These are phyloP conservation scores for Cladosporium cucumerinum DNA, from an alignment of 2,329 filamentous ascomycete genomes.

Conservation along the genomic window DNA sequence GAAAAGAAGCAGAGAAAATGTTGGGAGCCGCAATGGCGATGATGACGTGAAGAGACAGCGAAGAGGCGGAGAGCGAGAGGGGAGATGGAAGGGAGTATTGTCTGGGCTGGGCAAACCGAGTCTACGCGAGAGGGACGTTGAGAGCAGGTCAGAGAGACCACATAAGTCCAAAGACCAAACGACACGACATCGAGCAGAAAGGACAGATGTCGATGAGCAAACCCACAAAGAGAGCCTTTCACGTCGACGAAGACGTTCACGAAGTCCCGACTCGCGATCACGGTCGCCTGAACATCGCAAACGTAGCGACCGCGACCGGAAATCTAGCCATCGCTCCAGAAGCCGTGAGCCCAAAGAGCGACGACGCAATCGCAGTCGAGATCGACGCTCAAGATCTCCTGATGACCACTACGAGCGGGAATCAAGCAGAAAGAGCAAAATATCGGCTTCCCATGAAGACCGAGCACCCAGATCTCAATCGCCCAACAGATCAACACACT, in stretches of 20 bases:
- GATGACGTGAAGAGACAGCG: not conserved
- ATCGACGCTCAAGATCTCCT: not conserved
- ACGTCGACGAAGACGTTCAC: slow-evolving; percentile 5
- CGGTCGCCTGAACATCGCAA: slow-evolving; percentile 6
- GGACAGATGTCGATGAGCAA: not conserved
- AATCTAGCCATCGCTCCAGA: not conserved
- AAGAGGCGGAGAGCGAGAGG: slow-evolving; percentile 19
- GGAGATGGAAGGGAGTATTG: slow-evolving; percentile 22
- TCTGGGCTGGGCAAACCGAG: slow-evolving; percentile 18
- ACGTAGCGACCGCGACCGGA: not conserved
- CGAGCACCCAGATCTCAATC: not conserved
- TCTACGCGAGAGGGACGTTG: not conserved
- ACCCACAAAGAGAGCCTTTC: not conserved
- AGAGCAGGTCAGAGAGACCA: not conserved
- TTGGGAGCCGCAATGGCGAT: not conserved
- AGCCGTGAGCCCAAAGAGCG: not conserved
- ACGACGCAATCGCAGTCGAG: not conserved
- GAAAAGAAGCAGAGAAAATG: slow-evolving; percentile 23
- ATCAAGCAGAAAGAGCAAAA: not conserved
- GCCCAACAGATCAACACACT: not conserved
- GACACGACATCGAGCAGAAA: not conserved
- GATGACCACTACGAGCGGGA: not conserved
- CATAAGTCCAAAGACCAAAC: not conserved
- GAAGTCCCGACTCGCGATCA: slow-evolving; percentile 10
- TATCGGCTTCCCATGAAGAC: not conserved